Base-by-base conservation (phyloP, 179 eudicot genomes). In the Sideroxylon spinosum region DNA sequence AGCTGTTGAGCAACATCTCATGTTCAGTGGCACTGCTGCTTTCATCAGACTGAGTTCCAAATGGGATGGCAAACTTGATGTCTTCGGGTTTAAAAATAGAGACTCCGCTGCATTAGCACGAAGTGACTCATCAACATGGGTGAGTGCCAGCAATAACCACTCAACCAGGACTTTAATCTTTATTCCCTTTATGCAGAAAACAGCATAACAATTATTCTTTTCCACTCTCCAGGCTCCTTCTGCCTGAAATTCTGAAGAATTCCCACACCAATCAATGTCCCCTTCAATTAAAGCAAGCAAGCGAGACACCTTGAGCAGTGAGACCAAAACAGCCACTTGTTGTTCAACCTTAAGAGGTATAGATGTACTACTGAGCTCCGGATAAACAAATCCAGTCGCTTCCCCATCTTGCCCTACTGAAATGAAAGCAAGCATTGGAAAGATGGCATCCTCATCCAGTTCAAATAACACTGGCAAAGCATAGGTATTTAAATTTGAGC, bases 61-160 rank as follows among this genome's bases (percentile, higher is more conserved):
- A 78, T 84, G 32, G 10, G 99, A 95, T 44, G 99, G 99, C 74
- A 95, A 81, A 81, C 97, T 95, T 68, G 98, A 86, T 48, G 98
- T 90, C 85, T 95, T 95, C 0, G 99, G 99, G 84, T 91, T 95
- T 78, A 91, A 81, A 84, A 91, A 95, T 69, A 95, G 87, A 78
- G 93, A 86, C 84, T 93, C 99, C n/a, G 94, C 98, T 60, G 97
- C 99, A 86, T 95, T 97, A 76, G 92, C 88, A 73, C 99, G 97
- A 60, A 95, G 93, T 60, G 97, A 87, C 81, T 95, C 98, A 49
- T 95, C 99, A 20, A 89, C 88, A 79, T 95, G 99, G 66, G 96
- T 91, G 84, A 95, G 80, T 46, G 99, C 99, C 83, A 90, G 74
- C 65, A 86, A 85, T 70, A 95, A 89, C 98, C 98, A 95, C 50